Percentiles rank a stretch among this genome's conserved stretches.
phyloP scores from a whole-genome alignment of 2,329 filamentous ascomycete species.

The Neurospora sp. region DNA sequence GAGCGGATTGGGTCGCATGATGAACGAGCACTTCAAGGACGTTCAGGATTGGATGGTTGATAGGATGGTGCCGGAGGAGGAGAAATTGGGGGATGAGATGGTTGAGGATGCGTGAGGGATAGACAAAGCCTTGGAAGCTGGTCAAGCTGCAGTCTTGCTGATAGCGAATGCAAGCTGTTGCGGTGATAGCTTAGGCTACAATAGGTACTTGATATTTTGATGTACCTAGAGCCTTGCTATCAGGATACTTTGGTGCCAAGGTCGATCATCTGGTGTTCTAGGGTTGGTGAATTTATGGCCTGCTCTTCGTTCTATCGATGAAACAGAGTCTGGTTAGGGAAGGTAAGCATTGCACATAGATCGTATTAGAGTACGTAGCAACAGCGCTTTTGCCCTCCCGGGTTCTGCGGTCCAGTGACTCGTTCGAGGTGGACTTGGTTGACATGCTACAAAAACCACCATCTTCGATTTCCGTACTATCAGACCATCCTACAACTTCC shows the following conservation, averaged over 20 bases:
- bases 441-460: too few relatives aligned
- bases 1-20: constrained; percentile 44
- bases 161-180: background rate
- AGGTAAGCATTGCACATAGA: background rate
- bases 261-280: background rate
- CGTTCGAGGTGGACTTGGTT: too few relatives aligned
- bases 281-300: background rate
- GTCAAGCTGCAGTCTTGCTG: background rate
- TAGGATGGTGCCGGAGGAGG: constrained; percentile 21
- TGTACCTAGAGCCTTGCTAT: background rate
- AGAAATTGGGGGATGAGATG: constrained; percentile 28
- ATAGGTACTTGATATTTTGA: background rate
- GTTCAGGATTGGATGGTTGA: constrained; percentile 41
- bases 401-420: too few relatives aligned
- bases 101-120: constrained; percentile 36
- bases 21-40: constrained; percentile 43
- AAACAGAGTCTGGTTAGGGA: background rate
- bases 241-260: background rate
- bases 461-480: too few relatives aligned
- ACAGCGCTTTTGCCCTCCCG: background rate
- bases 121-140: too few relatives aligned
- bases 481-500: too few relatives aligned
- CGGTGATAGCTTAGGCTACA: background rate
- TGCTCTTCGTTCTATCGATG: background rate
- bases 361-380: background rate